These are phyloP conservation scores for Aphanoascus verrucosus DNA, from an alignment of 2,329 filamentous ascomycete species.

Conservation along the genomic window DNA sequence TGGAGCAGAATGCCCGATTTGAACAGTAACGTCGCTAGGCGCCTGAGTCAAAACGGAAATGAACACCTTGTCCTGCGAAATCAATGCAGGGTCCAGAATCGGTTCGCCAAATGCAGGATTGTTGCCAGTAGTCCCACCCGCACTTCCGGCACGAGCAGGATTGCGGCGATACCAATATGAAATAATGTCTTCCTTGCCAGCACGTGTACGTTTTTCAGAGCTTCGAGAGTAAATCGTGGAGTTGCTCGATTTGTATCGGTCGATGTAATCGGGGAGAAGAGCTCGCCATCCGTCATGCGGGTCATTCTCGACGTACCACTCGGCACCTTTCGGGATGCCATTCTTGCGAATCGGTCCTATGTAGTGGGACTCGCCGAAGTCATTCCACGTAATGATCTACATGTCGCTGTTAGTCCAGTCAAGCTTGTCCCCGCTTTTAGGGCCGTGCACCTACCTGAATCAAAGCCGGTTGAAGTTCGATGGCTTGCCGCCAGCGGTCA, in stretches of 20 bases:
- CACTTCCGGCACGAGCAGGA: slow-evolving; percentile 22
- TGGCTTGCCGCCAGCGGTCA: slow-evolving; percentile 47
- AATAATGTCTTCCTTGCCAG: slow-evolving; percentile 20
- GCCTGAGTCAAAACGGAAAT: slow-evolving; percentile 21
- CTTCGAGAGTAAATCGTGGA: slow-evolving; percentile 15
- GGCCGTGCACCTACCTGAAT: slow-evolving; percentile 31
- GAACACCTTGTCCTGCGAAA: slow-evolving; percentile 28
- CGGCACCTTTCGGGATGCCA: slow-evolving; percentile 40
- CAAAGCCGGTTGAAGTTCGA: slow-evolving; percentile 42
- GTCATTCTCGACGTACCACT: slow-evolving; percentile 39
- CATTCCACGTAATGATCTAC: slow-evolving; percentile 50
- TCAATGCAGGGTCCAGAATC: slow-evolving; percentile 19
- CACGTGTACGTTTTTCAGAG: too few species aligned
- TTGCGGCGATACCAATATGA: slow-evolving; percentile 30
- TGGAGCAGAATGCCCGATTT: slow-evolving; percentile 21
- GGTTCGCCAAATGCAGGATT: slow-evolving; percentile 24
- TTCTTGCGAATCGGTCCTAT: slow-evolving; percentile 41
- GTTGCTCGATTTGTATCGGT: slow-evolving; percentile 40
- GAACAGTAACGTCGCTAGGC: slow-evolving; percentile 23
- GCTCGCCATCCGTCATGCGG: slow-evolving; percentile 44
- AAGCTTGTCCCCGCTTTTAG: background rate
- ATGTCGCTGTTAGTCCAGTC: background rate
- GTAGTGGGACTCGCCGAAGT: slow-evolving; percentile 51
- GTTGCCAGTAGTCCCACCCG: slow-evolving; percentile 28
- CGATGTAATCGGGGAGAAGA: slow-evolving; percentile 42